Percentiles rank a stretch among this genome's conserved stretches.
Conservation (phyloP, 352 stramenopile species). For the Phytophthora chlamydospora region DNA sequence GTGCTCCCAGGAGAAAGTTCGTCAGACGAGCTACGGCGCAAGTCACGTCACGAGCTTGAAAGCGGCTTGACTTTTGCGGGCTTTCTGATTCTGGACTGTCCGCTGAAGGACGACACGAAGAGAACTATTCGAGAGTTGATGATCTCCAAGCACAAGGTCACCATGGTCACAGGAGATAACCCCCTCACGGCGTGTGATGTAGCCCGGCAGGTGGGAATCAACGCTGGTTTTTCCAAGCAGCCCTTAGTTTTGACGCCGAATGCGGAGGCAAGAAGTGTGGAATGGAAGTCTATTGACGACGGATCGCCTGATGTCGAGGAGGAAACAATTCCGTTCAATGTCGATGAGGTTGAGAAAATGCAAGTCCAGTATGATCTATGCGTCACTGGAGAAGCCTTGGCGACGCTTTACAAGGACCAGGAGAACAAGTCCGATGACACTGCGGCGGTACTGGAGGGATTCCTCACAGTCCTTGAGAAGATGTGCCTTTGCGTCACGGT, state of each 20-base stretch:
- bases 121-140: constrained; percentile 94
- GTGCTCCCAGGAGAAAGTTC: constrained; percentile 72
- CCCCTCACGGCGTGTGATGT: constrained; percentile 98
- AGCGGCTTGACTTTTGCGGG: constrained; percentile 94
- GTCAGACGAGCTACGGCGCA: constrained; percentile 67
- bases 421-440: constrained; percentile 27
- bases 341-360: constrained; percentile 60
- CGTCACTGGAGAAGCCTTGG: constrained; percentile 80
- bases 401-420: constrained; percentile 37
- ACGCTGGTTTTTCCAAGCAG: constrained; percentile 87
- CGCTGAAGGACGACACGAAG: constrained; percentile 97
- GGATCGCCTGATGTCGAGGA: constrained; percentile 93
- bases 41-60: constrained; percentile 91
- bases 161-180: constrained; percentile 99
- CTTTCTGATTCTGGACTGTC: constrained; percentile 91
- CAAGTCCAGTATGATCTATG: constrained; percentile 86
- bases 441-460: constrained; percentile 50
- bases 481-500: constrained; percentile 85
- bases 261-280: constrained; percentile 35
- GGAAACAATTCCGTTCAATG: constrained; percentile 60
- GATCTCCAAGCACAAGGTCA: constrained; percentile 90
- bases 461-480: constrained; percentile 76
- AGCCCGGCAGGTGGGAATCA: constrained; percentile 95
- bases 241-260: constrained; percentile 74
- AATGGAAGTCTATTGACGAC: constrained; percentile 88